Evolutionary conservation across 495 filamentous ascomycete species (phyloP), one percentile per base, ranked within the genome.

Genomic region (Penicillium daleae): DNA sequence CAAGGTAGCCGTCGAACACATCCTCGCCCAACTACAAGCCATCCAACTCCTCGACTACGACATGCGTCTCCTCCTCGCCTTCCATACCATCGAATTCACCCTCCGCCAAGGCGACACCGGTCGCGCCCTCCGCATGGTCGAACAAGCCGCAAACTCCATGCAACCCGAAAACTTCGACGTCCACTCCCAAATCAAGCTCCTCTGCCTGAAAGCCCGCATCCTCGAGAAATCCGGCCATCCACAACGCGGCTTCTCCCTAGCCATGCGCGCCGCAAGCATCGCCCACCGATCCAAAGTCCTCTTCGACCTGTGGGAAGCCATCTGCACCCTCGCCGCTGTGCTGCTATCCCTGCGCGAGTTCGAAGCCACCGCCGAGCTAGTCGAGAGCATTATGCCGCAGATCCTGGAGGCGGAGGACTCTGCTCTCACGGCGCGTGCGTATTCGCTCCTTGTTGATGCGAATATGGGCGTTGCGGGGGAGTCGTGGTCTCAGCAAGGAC

Each of bases 201-300:
- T 97, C 29, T 85, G 87, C 24, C 70, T 87, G 50, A 97, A 97
- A 72, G 91, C 89, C 0, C 80, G 84, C 12, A 82, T 97, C 12
- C 88, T 92, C 63, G 84, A 86, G 52, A 82, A 82, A 69, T 83
- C 83, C 58, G 90, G 90, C 19, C 87, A 89, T 6, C 86, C 93
- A 0, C 87, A 93, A 60, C 89, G 88, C 64, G 95, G 90, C 1
- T 95, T 97, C 70, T 92, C 90, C 4, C 80, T 96, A 19, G 89
- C 88, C 21, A 81, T 97, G 68, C 83, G 91, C 22, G 95, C 93
- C 2, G 90, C 91, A 3, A 88, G 81, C 69, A 87, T 92, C 33
- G 88, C 92, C 1, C 86, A 89, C 81, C 83, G 88, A 40, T 85
- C 90, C 2, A 81, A 87, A 8, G 77, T 97, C 17, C 77, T 96